Evolutionary conservation across 106 monocot species (phyloP).

Genomic region (Dendrobium officinale): DNA sequence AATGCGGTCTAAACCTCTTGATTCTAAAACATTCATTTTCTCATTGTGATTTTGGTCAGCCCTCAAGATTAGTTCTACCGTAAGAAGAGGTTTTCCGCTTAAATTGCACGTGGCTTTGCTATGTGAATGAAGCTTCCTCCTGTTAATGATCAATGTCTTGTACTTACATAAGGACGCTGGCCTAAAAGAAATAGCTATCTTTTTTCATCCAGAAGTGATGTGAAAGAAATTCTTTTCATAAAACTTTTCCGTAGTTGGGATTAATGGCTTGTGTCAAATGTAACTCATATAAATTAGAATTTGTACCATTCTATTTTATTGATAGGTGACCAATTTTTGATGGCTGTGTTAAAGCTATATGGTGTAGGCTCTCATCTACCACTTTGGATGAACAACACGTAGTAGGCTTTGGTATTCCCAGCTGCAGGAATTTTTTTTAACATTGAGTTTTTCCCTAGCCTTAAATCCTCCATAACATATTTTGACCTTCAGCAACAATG

Average conservation of each 20-base stretch:
- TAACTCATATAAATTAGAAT: background rate
- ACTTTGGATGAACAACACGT: background rate
- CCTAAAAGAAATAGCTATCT: background rate
- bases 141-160: slow-evolving; percentile 2
- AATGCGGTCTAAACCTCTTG: background rate
- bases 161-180: background rate
- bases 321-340: background rate
- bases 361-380: background rate
- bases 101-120: background rate
- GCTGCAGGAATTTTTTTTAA: background rate
- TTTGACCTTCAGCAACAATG: background rate
- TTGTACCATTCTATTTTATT: background rate
- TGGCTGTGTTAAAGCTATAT: background rate
- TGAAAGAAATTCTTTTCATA: background rate
- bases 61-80: background rate
- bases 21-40: background rate
- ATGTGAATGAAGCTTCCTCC: background rate
- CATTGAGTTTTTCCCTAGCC: background rate
- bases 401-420: background rate
- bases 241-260: background rate
- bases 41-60: background rate
- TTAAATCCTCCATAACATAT: background rate
- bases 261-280: background rate
- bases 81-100: background rate
- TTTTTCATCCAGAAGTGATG: background rate